Conservation (phyloP, 768 basidiomycete genomes). For the Thelephora ganbajun region DNA sequence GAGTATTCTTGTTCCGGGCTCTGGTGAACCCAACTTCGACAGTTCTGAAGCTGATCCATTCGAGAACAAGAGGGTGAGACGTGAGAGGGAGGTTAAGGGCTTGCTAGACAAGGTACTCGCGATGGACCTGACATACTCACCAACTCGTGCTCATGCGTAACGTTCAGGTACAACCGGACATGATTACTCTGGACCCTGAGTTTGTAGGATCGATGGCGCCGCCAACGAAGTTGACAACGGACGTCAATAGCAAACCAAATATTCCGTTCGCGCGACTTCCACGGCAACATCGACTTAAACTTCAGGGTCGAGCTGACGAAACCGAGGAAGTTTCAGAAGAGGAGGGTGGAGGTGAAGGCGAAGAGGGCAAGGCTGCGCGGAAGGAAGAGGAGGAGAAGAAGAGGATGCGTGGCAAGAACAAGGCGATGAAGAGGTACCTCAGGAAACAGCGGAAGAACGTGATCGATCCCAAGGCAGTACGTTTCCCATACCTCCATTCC, state of each 20-base stretch:
- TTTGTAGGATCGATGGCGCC: conserved; percentile 59
- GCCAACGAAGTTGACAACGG: conserved; percentile 42
- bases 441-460: conserved; percentile 70
- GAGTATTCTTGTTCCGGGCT: conserved; percentile 78
- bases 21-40: conserved; percentile 93
- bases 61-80: conserved; percentile 66
- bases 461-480: conserved; percentile 66
- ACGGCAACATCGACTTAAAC: conserved; percentile 63
- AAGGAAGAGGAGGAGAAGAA: conserved; percentile 44
- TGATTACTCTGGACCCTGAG: conserved; percentile 76
- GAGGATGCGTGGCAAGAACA: conserved; percentile 79
- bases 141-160: background rate
- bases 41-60: conserved; percentile 89
- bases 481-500: conserved; percentile 12
- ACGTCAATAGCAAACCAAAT: conserved; percentile 27
- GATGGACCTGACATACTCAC: background rate
- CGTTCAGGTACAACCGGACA: conserved; percentile 76
- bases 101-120: conserved; percentile 66
- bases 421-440: conserved; percentile 62
- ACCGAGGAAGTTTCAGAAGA: conserved; percentile 37
- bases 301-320: conserved; percentile 61
- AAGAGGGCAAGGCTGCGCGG: conserved; percentile 13
- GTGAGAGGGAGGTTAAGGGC: conserved; percentile 83
- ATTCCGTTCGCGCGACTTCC: conserved; percentile 61
- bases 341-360: conserved; percentile 22